Evolutionary conservation across 2,329 filamentous ascomycete genomes (phyloP).

Genomic region (Calonectria crousiana): DNA sequence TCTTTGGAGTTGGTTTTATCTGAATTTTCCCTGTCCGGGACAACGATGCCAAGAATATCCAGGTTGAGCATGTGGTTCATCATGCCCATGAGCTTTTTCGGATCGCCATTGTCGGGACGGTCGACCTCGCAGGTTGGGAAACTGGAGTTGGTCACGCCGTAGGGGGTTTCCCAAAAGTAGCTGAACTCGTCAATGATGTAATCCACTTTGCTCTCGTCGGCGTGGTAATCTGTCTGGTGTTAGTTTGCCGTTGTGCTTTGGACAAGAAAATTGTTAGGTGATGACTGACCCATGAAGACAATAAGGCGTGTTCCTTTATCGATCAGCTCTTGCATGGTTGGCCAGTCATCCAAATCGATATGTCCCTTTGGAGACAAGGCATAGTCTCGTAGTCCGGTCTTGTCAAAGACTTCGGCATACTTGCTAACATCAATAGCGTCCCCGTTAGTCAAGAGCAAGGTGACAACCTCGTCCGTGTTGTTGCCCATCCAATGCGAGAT

Average conservation of each 20-base stretch:
- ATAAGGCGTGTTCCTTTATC: constrained; percentile 72
- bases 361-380: constrained; percentile 64
- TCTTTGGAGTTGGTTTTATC: constrained; percentile 50
- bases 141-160: constrained; percentile 68
- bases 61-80: constrained; percentile 48
- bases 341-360: constrained; percentile 68
- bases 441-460: constrained; percentile 72
- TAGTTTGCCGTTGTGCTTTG: constrained; percentile 16
- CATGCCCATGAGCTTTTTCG: constrained; percentile 43
- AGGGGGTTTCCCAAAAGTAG: constrained; percentile 80
- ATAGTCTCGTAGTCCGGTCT: constrained; percentile 67
- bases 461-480: constrained; percentile 72
- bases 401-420: constrained; percentile 66
- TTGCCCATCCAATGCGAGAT: constrained; percentile 71
- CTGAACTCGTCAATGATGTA: constrained; percentile 75
- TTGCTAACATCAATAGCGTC: constrained; percentile 68
- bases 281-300: constrained; percentile 73
- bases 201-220: constrained; percentile 62
- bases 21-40: constrained; percentile 49
- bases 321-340: constrained; percentile 77
- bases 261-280: neutral
- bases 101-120: constrained; percentile 61
- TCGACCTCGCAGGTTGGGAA: constrained; percentile 76
- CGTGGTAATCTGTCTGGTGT: constrained; percentile 66
- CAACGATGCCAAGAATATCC: constrained; percentile 41